These are phyloP conservation scores for Penicillium rolfsii DNA, from an alignment of 2,329 filamentous ascomycete genomes.

Conservation along the genomic window DNA sequence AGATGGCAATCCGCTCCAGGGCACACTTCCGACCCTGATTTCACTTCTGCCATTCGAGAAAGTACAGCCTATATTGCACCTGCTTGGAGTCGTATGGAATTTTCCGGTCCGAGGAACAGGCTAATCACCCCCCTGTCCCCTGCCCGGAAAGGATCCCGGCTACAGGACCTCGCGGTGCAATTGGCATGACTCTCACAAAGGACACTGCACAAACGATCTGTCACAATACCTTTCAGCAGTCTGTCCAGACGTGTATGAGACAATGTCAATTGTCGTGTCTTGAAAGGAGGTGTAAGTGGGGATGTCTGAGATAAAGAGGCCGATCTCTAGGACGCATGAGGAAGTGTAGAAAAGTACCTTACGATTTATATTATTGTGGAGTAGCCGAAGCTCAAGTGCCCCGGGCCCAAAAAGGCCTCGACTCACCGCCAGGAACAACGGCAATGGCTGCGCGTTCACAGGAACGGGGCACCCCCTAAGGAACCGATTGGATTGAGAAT, in stretches of 20 bases:
- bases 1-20: not conserved
- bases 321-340: not conserved
- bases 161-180: not conserved
- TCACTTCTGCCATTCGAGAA: not conserved
- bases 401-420: not conserved
- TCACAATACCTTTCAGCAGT: not conserved
- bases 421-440: slow-evolving; percentile 22
- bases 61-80: not conserved
- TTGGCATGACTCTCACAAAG: not conserved
- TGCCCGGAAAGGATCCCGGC: not conserved
- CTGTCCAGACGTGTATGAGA: not conserved
- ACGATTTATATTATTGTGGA: slow-evolving; percentile 10
- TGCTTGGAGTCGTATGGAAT: not conserved
- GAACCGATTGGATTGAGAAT: not conserved
- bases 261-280: not conserved
- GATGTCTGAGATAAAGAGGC: slow-evolving; percentile 1
- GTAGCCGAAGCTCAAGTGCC: not conserved
- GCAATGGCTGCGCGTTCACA: slow-evolving; percentile 13
- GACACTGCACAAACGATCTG: not conserved
- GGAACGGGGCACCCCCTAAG: not conserved
- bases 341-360: not conserved
- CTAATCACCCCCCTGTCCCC: not conserved
- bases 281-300: not conserved
- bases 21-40: not conserved
- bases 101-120: not conserved